phyloP scores from a whole-genome alignment of 2,329 filamentous ascomycete genomes.

The Thelonectria olida region DNA sequence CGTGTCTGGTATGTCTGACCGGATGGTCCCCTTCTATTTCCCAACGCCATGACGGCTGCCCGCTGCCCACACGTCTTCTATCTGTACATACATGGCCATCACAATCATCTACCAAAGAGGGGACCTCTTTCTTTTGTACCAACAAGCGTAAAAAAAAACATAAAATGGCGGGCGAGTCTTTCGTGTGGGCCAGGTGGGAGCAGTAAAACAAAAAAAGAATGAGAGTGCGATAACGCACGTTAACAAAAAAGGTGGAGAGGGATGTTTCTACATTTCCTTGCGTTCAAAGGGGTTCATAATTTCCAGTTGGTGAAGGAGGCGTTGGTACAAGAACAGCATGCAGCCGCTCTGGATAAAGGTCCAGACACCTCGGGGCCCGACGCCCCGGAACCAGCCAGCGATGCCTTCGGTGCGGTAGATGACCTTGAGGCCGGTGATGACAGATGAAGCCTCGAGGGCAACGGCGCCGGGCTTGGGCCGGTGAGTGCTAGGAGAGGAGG shows the following conservation, averaged over 20 bases:
- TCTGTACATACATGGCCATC: constrained; percentile 41
- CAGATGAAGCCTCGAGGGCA: constrained; percentile 87
- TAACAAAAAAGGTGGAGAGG: constrained; percentile 5
- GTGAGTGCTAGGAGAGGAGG: constrained; percentile 86
- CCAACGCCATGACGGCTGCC: constrained; percentile 42
- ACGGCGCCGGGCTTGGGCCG: constrained; percentile 81
- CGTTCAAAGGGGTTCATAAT: constrained; percentile 48
- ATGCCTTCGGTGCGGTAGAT: constrained; percentile 93
- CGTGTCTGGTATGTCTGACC: constrained; percentile 35
- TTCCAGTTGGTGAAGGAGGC: constrained; percentile 81
- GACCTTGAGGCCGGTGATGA: constrained; percentile 82
- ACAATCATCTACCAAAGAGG: constrained; percentile 23
- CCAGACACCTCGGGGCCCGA: constrained; percentile 93
- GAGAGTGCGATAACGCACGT: background rate
- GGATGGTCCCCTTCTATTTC: constrained; percentile 36
- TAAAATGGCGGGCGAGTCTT: constrained; percentile 2
- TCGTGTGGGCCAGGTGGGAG: background rate
- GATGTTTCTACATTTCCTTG: constrained; percentile 35
- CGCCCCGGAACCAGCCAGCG: constrained; percentile 91
- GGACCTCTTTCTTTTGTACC: constrained; percentile 8
- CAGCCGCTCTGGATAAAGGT: constrained; percentile 96
- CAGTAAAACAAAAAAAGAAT: constrained; percentile 2
- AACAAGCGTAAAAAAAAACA: constrained; percentile 24
- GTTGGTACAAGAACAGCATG: constrained; percentile 96
- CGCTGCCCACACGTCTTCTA: constrained; percentile 31